phyloP scores from a whole-genome alignment of 306 rosid genomes.

The Dalbergia oliveri region DNA sequence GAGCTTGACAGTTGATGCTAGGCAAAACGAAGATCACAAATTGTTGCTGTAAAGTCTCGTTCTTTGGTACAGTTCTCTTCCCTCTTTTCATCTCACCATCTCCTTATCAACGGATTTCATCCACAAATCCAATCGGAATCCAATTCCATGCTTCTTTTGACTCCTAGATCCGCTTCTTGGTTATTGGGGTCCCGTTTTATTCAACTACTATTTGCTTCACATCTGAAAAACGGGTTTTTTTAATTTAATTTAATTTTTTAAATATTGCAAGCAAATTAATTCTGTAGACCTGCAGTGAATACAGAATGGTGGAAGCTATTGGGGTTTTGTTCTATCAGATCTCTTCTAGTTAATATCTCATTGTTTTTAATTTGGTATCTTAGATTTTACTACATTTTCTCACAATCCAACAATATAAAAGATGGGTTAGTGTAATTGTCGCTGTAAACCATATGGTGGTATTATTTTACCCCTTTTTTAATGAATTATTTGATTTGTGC shows the following conservation, averaged over 20 bases:
- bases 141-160: neutral
- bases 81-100: neutral
- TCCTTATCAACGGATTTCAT: neutral
- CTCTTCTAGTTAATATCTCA: neutral
- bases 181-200: neutral
- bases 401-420: neutral
- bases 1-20: neutral
- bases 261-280: neutral
- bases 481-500: slow-evolving; percentile 1
- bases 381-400: slow-evolving; percentile 19
- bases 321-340: neutral
- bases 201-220: slow-evolving; percentile 7
- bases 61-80: neutral
- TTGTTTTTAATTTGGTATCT: neutral
- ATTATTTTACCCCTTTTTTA: neutral
- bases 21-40: neutral
- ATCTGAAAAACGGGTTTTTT: neutral
- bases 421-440: neutral
- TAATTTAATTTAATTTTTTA: neutral
- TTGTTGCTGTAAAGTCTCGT: neutral
- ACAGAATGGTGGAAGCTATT: neutral
- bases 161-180: slow-evolving; percentile 16
- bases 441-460: neutral
- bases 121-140: neutral
- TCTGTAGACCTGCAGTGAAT: neutral